Evolutionary conservation across 2,329 filamentous ascomycete genomes (phyloP).

Genomic region (Fusarium chlamydosporum): DNA sequence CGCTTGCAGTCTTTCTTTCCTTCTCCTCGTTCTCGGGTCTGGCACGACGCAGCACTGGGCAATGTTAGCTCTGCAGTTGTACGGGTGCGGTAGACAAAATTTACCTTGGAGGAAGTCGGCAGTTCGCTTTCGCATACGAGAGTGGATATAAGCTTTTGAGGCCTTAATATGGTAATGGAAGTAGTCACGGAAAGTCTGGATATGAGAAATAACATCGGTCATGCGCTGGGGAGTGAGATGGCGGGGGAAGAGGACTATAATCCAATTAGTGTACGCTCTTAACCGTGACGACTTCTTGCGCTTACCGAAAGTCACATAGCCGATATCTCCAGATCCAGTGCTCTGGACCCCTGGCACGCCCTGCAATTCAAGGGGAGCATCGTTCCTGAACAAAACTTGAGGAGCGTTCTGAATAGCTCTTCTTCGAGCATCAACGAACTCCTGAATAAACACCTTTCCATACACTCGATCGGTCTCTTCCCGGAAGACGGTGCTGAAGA

Average conservation of each 20-base stretch:
- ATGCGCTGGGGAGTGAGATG: slow-evolving; percentile 92
- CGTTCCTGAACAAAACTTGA: slow-evolving; percentile 95
- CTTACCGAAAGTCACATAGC: slow-evolving; percentile 97
- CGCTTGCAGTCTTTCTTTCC: slow-evolving; percentile 97
- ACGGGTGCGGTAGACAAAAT: slow-evolving; percentile 43
- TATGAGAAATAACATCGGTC: slow-evolving; percentile 96
- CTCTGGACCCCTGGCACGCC: slow-evolving; percentile 85
- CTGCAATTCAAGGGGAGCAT: slow-evolving; percentile 92
- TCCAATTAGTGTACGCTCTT: slow-evolving; percentile 38
- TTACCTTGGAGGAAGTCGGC: slow-evolving; percentile 97
- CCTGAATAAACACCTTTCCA: slow-evolving; percentile 97
- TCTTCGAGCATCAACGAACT: slow-evolving; percentile 96
- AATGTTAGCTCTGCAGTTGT: slow-evolving; percentile 47
- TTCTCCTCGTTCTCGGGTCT: slow-evolving; percentile 96
- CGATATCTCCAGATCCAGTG: slow-evolving; percentile 85
- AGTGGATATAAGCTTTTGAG: slow-evolving; percentile 99
- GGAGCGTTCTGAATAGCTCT: slow-evolving; percentile 98
- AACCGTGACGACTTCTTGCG: neutral
- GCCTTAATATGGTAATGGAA: slow-evolving; percentile 99
- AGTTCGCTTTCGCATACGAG: slow-evolving; percentile 95
- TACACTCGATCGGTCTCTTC: slow-evolving; percentile 98
- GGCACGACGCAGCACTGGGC: slow-evolving; percentile 89
- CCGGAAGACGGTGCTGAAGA: slow-evolving; percentile 97
- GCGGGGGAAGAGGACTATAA: slow-evolving; percentile 89
- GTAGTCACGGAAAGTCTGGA: slow-evolving; percentile 99